Base-by-base conservation (phyloP, 352 stramenopile species). In the Pythium brachiatum region DNA sequence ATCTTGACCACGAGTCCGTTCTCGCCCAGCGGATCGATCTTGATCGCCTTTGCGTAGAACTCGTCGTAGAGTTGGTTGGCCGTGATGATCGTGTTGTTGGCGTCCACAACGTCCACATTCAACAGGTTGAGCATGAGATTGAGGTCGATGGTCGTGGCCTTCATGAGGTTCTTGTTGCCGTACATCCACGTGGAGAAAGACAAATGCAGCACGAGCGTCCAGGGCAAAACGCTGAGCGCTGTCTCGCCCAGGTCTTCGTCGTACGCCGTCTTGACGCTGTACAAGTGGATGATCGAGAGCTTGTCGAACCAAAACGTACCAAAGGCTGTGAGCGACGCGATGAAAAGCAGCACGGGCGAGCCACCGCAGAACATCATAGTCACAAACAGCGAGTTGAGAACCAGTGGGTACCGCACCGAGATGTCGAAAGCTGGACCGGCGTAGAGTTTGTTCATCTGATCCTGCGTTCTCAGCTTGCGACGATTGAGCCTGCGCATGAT, bases 371-470 rank as follows among this genome's bases (percentile, higher is more conserved):
- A 96, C 16, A 89, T 62, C 57, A 94, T 79, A 4, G 87, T 94
- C 44, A 96, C 85, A 52, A 92, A 92, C 18, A 95, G 66, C 29
- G 81, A 92, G 57, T 94, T 96, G 36, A 95, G 76, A 31, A 96
- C 68, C 69, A 92, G 75, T 4, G 87, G 86, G 64, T 96, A 96
- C 27, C 84, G 75, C 38, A 94, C 62, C 11, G 83, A 81, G 52
- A 94, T 83, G 46, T 93, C 79, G 50, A 96, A 94, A 12, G 65
- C 31, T 7, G 82, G 83, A 0, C 82, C 85, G 0, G 82, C 80
- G 56, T 92, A 96, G 41, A 93, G 56, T 64, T 81, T 72, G 57
- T 92, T 81, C 82, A 96, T 93, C 26, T 83, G 71, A 21, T 83
- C 67, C 51, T 94, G 85, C 5, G 85, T 93, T 6, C 86, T 75